Evolutionary conservation across 768 basidiomycete species (phyloP).

Genomic region (Russula sp.): DNA sequence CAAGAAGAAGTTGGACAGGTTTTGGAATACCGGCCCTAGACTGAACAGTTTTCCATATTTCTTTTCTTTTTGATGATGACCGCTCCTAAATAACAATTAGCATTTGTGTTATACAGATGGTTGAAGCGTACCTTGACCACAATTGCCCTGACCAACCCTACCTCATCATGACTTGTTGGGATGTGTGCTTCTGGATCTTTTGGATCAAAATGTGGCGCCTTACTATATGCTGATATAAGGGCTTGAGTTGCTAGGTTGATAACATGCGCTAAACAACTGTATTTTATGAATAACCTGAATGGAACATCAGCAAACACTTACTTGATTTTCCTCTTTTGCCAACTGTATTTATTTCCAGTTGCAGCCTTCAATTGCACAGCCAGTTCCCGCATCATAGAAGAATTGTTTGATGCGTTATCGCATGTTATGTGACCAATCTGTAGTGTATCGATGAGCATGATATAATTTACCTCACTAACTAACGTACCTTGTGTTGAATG

Average conservation of each 20-base stretch:
- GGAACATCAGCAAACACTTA: too few relatives aligned
- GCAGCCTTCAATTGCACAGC: neutral
- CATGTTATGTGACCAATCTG: neutral
- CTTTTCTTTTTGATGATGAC: neutral
- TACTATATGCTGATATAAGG: neutral
- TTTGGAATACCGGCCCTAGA: neutral
- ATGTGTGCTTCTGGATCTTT: neutral
- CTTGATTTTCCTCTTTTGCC: neutral
- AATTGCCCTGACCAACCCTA: too few relatives aligned
- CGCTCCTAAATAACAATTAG: neutral
- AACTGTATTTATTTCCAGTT: neutral
- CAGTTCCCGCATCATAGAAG: neutral
- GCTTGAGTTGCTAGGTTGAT: neutral
- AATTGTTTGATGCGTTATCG: neutral
- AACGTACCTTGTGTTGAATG: neutral
- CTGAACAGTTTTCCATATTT: neutral
- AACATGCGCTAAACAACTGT: neutral
- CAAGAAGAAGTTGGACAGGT: neutral
- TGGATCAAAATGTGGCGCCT: neutral
- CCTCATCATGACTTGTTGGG: too few relatives aligned
- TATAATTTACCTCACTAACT: too few relatives aligned
- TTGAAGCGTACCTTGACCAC: too few relatives aligned
- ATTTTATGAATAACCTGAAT: too few relatives aligned
- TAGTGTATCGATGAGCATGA: neutral
- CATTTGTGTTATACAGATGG: too few relatives aligned